These are phyloP conservation scores for Tephrocybe rancida DNA, from an alignment of 768 basidiomycete genomes.

Conservation along the genomic window DNA sequence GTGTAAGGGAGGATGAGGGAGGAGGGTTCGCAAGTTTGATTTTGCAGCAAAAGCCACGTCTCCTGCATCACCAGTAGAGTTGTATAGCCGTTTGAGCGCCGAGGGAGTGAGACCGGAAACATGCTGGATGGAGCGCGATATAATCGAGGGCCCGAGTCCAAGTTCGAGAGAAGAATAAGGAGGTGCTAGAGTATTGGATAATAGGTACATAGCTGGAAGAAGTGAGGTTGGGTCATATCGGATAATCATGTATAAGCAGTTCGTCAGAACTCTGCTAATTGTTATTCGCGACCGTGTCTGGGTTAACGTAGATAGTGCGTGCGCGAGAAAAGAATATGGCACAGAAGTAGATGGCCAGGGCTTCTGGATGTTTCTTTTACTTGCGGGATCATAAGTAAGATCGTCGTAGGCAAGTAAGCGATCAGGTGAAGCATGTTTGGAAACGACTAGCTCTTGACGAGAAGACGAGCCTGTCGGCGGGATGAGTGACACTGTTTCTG, in stretches of 20 bases:
- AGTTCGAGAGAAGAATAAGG: constrained; percentile 74
- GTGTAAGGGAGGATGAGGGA: constrained; percentile 69
- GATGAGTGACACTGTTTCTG: not conserved
- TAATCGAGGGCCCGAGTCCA: constrained; percentile 66
- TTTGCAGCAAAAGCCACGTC: constrained; percentile 89
- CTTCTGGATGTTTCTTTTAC: constrained; percentile 42
- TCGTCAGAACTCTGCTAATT: constrained; percentile 72
- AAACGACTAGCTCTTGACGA: not conserved
- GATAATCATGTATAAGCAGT: constrained; percentile 71
- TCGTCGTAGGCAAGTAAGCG: constrained; percentile 12
- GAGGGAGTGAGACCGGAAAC: constrained; percentile 65
- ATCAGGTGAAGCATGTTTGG: not conserved
- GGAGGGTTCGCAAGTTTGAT: constrained; percentile 69
- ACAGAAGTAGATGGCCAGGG: constrained; percentile 47
- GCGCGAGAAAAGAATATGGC: constrained; percentile 74
- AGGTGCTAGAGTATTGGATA: constrained; percentile 80
- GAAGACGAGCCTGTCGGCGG: not conserved
- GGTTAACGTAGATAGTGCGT: constrained; percentile 60
- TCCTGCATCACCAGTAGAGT: constrained; percentile 78
- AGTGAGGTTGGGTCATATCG: constrained; percentile 69
- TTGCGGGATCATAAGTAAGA: constrained; percentile 51
- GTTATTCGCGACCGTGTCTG: constrained; percentile 72
- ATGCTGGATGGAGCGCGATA: constrained; percentile 71
- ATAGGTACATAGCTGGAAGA: constrained; percentile 74
- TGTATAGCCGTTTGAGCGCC: constrained; percentile 67